Conservation (phyloP, 129 eudicot genomes). For the Tanacetum coccineum region DNA sequence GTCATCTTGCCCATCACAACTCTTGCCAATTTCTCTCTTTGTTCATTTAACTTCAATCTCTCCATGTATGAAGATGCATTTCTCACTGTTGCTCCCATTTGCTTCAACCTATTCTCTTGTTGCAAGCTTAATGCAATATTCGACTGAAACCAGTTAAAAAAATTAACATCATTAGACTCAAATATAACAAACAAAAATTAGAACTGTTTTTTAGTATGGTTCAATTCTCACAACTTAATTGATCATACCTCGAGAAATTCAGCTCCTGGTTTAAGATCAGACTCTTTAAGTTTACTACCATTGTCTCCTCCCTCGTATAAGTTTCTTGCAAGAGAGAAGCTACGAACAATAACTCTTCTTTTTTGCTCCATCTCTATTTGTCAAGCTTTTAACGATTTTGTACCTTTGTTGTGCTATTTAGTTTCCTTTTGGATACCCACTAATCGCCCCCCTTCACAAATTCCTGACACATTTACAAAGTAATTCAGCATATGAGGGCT, state of each 20-base stretch:
- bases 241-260: slow-evolving; percentile 82
- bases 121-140: slow-evolving; percentile 77
- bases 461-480: slow-evolving; percentile 41
- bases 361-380: slow-evolving; percentile 64
- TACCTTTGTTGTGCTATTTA: slow-evolving; percentile 35
- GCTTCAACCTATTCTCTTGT: slow-evolving; percentile 77
- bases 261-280: slow-evolving; percentile 75
- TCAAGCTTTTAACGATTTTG: slow-evolving; percentile 44
- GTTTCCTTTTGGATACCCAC: slow-evolving; percentile 71
- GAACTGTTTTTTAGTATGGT: neutral
- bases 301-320: slow-evolving; percentile 25
- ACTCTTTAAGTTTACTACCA: slow-evolving; percentile 36
- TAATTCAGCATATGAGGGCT: neutral
- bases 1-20: slow-evolving; percentile 78
- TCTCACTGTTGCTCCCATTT: slow-evolving; percentile 96
- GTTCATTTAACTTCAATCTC: slow-evolving; percentile 56
- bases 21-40: slow-evolving; percentile 65
- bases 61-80: slow-evolving; percentile 57
- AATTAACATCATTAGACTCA: neutral
- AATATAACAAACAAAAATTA: neutral
- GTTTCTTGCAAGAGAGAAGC: slow-evolving; percentile 42
- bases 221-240: neutral
- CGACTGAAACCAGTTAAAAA: slow-evolving; percentile 40
- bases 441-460: slow-evolving; percentile 90
- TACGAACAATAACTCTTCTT: slow-evolving; percentile 53